Base-by-base conservation (phyloP, 2,329 filamentous ascomycete species). In the Scorias spongiosa region DNA sequence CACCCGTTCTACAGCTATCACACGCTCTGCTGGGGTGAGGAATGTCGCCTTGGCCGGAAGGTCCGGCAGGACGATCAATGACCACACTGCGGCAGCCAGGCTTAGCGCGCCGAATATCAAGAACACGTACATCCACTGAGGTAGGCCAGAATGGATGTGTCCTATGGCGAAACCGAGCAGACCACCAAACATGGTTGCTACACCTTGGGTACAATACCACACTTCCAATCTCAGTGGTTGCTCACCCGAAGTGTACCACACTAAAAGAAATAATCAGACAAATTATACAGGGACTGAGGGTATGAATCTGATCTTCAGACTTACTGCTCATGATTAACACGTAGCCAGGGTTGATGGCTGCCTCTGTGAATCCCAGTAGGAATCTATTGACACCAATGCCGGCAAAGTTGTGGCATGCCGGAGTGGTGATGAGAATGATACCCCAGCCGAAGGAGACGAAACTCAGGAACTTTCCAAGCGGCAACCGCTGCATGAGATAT, bases 121-220 rank as follows among this genome's bases (percentile, higher is more conserved):
- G 58, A 76, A 80, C 15, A 76, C 67, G 46, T 74, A 74, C 66
- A 71, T 72, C 72, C 72, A 76, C 18, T 62, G 57, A 0, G 65
- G 60, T 2, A 75, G 61, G 0, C 67, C 69, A 4, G 66, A 63
- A 0, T 60, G 67, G 50, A 78, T 79, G 52, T 78, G 72, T 1
- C 75, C 76, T 9, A 79, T 66, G 5, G 71, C 75, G 48, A 77
- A 78, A 1, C 71, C 72, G 9, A 77, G 66, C 1, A 76, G 56
- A 1, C 68, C 73, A n/a, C 75, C 75, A 44, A 78, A 74, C 69
- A 76, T 76, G 10, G 72, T 75, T 2, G 73, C 75, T 10, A 78
- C 64, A 2, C 75, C 75, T 49, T 78, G 77, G 2, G 70, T 73
- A 48, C 69, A 71, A 51, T 76, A 76, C 57, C 72, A 78, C 1